Percentiles rank a stretch among this genome's conserved stretches.
phyloP scores from a whole-genome alignment of 2,329 filamentous ascomycete genomes.

The Mycosphaerella arachidis region DNA sequence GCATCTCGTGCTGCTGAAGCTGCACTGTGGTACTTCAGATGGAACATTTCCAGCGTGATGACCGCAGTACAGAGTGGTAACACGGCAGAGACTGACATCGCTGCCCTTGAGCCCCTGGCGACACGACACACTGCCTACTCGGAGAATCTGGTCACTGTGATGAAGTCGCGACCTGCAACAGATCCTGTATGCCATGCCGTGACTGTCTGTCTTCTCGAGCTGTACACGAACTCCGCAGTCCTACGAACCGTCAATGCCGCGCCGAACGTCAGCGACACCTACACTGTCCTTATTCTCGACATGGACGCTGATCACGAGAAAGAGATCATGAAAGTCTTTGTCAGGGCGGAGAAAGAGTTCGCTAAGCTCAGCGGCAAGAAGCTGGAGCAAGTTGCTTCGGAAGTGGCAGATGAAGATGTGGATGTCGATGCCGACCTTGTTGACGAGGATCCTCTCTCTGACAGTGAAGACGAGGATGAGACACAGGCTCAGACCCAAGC shows the following conservation, averaged over 20 bases:
- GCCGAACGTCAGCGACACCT: slow-evolving; percentile 41
- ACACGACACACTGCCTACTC: slow-evolving; percentile 50
- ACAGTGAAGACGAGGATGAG: slow-evolving; percentile 38
- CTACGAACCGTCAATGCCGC: slow-evolving; percentile 43
- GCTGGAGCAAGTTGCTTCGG: slow-evolving; percentile 36
- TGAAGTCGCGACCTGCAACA: slow-evolving; percentile 40
- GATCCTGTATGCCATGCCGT: slow-evolving; percentile 75
- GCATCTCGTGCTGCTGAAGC: slow-evolving; percentile 71
- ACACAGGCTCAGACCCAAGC: slow-evolving; percentile 43
- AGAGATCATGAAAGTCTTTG: slow-evolving; percentile 72
- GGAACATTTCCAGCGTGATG: slow-evolving; percentile 52
- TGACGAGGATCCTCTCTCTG: slow-evolving; percentile 30
- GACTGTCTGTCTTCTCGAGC: slow-evolving; percentile 72
- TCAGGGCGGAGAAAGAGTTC: slow-evolving; percentile 68
- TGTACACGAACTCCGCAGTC: slow-evolving; percentile 74
- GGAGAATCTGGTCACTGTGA: slow-evolving; percentile 45
- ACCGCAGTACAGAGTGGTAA: slow-evolving; percentile 45
- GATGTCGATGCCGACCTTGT: slow-evolving; percentile 33
- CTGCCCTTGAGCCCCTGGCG: slow-evolving; percentile 55
- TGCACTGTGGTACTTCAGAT: slow-evolving; percentile 88
- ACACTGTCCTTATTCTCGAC: slow-evolving; percentile 54
- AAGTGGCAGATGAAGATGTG: slow-evolving; percentile 50
- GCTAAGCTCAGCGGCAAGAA: slow-evolving; percentile 56
- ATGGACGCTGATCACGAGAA: slow-evolving; percentile 58
- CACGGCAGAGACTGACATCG: slow-evolving; percentile 52